Percentiles rank a stretch among this genome's conserved stretches.
These are phyloP conservation scores for Colletotrichum sp. DNA, from an alignment of 2,329 filamentous ascomycete species.

Conservation along the genomic window DNA sequence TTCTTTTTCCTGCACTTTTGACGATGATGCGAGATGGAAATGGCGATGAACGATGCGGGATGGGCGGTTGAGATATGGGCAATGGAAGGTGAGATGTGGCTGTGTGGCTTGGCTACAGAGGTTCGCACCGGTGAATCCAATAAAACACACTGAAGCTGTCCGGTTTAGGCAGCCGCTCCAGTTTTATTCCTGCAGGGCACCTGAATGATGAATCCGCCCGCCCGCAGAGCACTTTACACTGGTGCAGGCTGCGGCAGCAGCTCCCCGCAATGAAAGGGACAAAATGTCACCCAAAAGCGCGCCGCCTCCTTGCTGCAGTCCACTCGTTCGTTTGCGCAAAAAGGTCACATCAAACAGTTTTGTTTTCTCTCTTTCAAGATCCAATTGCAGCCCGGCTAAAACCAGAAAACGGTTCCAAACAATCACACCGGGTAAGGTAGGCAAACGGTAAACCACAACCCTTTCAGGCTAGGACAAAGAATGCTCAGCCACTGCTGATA, in stretches of 20 bases:
- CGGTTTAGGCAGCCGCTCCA: not conserved
- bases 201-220: not conserved
- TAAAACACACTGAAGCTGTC: not conserved
- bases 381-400: not conserved
- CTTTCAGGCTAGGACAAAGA: not conserved
- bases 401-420: not conserved
- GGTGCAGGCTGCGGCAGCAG: not conserved
- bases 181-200: not conserved
- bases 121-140: not conserved
- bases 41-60: not conserved
- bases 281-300: not conserved
- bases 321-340: not conserved
- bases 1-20: not conserved
- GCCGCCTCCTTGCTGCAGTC: not conserved
- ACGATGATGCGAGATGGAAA: not conserved
- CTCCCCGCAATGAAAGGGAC: not conserved
- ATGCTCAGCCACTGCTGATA: not conserved
- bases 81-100: conserved; percentile 1
- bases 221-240: not conserved
- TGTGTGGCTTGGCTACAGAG: not conserved
- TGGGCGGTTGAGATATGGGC: not conserved
- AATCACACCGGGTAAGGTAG: not conserved
- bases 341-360: not conserved
- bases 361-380: not conserved
- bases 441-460: not conserved